These are phyloP conservation scores for Saturnispora serradocipensis DNA, from an alignment of 805 yeast species.

Conservation along the genomic window DNA sequence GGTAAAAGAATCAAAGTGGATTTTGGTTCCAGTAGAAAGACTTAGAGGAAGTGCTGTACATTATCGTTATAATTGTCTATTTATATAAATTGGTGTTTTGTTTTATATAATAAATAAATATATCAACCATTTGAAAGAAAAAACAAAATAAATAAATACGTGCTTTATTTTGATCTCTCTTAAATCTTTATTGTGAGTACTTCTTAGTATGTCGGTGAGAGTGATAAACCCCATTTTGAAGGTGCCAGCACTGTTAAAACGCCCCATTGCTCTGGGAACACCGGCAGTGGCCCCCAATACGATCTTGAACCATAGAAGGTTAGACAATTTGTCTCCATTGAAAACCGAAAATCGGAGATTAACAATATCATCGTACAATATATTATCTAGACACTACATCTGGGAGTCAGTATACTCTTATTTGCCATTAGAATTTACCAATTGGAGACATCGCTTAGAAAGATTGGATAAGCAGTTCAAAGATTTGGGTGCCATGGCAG, in stretches of 20 bases:
- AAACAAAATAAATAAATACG: not conserved
- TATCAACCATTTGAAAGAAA: not conserved
- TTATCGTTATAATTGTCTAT: not conserved
- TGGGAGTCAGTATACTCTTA: slow-evolving; percentile 51
- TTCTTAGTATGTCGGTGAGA: not conserved
- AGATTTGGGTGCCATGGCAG: slow-evolving; percentile 30
- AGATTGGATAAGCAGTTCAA: slow-evolving; percentile 33
- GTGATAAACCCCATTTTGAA: not conserved
- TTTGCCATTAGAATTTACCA: slow-evolving; percentile 36
- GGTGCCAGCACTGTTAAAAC: not conserved
- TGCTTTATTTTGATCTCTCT: not conserved
- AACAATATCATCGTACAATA: slow-evolving; percentile 28
- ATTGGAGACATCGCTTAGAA: slow-evolving; percentile 41
- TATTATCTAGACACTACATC: slow-evolving; percentile 37
- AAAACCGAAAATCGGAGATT: slow-evolving; percentile 12
- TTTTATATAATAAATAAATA: not conserved
- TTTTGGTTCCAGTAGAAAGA: slow-evolving; percentile 22
- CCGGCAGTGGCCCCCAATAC: slow-evolving; percentile 7
- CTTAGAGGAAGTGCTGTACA: slow-evolving; percentile 11
- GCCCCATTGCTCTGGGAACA: not conserved
- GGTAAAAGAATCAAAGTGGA: slow-evolving; percentile 23
- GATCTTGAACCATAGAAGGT: slow-evolving; percentile 17
- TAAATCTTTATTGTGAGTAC: not conserved
- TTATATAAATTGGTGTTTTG: not conserved
- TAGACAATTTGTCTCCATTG: slow-evolving; percentile 1